These are phyloP conservation scores for Lichenothelia convexa DNA, from an alignment of 495 filamentous ascomycete genomes.

Conservation along the genomic window DNA sequence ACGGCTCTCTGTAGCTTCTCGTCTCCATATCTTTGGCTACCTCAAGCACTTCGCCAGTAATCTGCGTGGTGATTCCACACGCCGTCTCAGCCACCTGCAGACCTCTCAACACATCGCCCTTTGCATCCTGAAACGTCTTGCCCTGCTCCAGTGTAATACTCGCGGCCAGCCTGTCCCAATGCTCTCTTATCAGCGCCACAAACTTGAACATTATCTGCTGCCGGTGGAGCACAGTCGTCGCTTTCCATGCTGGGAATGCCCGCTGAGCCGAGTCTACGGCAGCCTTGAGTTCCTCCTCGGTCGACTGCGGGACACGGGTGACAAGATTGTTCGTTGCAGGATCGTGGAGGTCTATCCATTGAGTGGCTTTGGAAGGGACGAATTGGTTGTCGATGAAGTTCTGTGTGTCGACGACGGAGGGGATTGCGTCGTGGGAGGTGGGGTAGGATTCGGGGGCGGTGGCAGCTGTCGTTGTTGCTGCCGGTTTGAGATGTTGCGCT, in stretches of 20 bases:
- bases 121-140: constrained; percentile 93
- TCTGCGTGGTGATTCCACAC: constrained; percentile 81
- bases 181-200: constrained; percentile 68
- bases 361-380: constrained; percentile 48
- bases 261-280: constrained; percentile 75
- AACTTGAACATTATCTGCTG: constrained; percentile 99
- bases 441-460: constrained; percentile 55
- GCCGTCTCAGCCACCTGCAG: constrained; percentile 95
- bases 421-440: constrained; percentile 63
- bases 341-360: constrained; percentile 86
- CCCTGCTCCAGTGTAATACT: constrained; percentile 96
- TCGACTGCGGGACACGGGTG: constrained; percentile 92
- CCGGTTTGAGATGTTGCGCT: constrained; percentile 20
- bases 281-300: constrained; percentile 70
- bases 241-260: constrained; percentile 77
- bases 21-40: constrained; percentile 99
- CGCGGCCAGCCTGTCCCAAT: constrained; percentile 91
- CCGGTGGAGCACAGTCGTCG: constrained; percentile 62
- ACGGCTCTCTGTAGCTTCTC: constrained; percentile 72
- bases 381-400: constrained; percentile 92
- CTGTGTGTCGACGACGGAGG: constrained; percentile 57
- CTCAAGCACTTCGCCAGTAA: constrained; percentile 88
- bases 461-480: constrained; percentile 34
- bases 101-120: constrained; percentile 84
- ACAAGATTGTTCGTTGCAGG: constrained; percentile 96